A percentile compares a stretch with the other conserved stretches of the same genome.
These are phyloP conservation scores for Diaporthe ampelina DNA, from an alignment of 2,329 filamentous ascomycete genomes.

Conservation along the genomic window DNA sequence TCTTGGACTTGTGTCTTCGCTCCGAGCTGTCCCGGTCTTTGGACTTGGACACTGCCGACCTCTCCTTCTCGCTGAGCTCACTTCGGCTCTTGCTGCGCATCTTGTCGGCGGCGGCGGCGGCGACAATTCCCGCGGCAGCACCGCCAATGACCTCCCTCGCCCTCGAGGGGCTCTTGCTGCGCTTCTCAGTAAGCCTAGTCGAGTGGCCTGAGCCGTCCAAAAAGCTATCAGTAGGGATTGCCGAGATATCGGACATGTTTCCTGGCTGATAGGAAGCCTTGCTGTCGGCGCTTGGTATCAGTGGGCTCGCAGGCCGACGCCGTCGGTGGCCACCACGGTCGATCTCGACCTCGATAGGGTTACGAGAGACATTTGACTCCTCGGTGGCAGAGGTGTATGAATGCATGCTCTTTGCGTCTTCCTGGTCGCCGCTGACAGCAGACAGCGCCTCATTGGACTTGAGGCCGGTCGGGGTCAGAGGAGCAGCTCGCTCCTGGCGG, in stretches of 20 bases:
- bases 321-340: constrained; percentile 68
- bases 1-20: constrained; percentile 64
- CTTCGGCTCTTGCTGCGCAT: constrained; percentile 59
- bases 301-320: constrained; percentile 77
- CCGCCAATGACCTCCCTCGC: constrained; percentile 55
- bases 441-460: constrained; percentile 57
- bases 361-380: constrained; percentile 81
- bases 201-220: constrained; percentile 69
- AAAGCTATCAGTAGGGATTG: constrained; percentile 75
- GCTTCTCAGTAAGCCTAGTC: constrained; percentile 53
- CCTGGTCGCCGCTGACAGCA: constrained; percentile 51
- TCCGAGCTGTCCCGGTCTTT: constrained; percentile 64
- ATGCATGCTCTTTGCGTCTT: constrained; percentile 76
- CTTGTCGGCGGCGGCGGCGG: constrained; percentile 58
- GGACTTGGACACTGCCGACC: constrained; percentile 47
- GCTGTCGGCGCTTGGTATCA: constrained; percentile 70
- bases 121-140: constrained; percentile 54
- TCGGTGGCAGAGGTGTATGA: constrained; percentile 85
- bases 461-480: constrained; percentile 56
- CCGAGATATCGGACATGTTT: constrained; percentile 87
- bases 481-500: constrained; percentile 63
- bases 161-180: constrained; percentile 59
- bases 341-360: constrained; percentile 92
- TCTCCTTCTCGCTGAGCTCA: constrained; percentile 53
- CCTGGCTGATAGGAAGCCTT: constrained; percentile 72